Evolutionary conservation across 2,329 filamentous ascomycete genomes (phyloP).

Genomic region (Colletotrichum sp.): DNA sequence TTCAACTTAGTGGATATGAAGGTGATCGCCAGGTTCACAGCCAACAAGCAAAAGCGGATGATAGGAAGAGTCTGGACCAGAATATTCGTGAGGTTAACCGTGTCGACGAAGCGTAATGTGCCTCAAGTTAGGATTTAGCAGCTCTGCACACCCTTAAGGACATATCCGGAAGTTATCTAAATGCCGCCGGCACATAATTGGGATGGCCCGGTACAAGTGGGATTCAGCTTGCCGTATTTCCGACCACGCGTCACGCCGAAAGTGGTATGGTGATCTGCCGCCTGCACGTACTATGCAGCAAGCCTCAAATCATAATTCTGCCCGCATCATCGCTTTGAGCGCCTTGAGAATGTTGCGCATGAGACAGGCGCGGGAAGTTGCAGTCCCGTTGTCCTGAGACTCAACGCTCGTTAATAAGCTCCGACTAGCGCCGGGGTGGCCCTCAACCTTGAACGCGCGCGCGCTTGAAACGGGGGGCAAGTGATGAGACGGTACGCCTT

Average conservation of each 20-base stretch:
- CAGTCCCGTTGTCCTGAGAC: not conserved
- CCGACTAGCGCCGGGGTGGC: not conserved
- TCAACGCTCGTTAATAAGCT: not conserved
- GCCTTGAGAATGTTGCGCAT: not conserved
- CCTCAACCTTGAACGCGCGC: not conserved
- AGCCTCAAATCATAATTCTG: not conserved
- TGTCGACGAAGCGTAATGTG: not conserved
- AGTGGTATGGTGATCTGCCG: not conserved
- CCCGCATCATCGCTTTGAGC: not conserved
- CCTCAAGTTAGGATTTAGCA: not conserved
- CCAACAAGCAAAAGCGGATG: not conserved
- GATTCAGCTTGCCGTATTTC: not conserved
- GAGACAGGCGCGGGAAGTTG: not conserved
- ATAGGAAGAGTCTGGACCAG: conserved; percentile 9
- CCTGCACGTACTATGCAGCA: not conserved
- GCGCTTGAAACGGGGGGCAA: not conserved
- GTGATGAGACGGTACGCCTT: not conserved
- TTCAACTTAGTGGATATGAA: not conserved
- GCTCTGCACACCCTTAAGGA: not conserved
- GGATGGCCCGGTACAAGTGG: not conserved
- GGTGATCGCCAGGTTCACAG: not conserved
- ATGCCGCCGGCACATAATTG: not conserved
- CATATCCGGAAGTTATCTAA: not conserved
- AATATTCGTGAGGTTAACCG: conserved; percentile 2
- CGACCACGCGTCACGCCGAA: conserved; percentile 1